Conservation (phyloP, 805 yeast genomes). For the Debaryomyces castellii region DNA sequence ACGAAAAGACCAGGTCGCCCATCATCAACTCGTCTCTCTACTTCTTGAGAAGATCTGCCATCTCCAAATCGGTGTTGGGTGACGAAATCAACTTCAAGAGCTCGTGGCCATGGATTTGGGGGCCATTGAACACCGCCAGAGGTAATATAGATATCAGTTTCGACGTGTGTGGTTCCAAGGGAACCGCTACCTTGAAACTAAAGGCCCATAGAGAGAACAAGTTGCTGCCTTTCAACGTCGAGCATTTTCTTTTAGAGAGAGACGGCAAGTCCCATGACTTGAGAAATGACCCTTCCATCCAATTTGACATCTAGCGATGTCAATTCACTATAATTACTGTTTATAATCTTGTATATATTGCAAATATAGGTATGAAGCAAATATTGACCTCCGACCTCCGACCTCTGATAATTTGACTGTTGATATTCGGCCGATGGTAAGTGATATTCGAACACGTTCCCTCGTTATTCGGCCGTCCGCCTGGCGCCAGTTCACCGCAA, state of each 20-base stretch:
- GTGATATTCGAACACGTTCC: too few species aligned
- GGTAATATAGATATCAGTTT: conserved; percentile 78
- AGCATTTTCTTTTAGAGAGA: conserved; percentile 29
- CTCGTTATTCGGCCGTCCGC: too few species aligned
- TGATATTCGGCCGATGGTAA: too few species aligned
- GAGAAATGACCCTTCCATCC: conserved; percentile 25
- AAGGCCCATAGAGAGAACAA: conserved; percentile 69
- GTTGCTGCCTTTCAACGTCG: conserved; percentile 43
- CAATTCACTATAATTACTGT: neutral
- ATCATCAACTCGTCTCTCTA: conserved; percentile 83
- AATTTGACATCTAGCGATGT: conserved; percentile 22
- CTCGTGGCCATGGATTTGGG: conserved; percentile 86
- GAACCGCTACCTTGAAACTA: conserved; percentile 55
- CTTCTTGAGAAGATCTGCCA: conserved; percentile 72
- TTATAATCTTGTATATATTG: neutral
- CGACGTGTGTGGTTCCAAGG: conserved; percentile 65
- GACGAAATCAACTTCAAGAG: conserved; percentile 71
- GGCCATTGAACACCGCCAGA: conserved; percentile 77
- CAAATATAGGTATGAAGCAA: neutral
- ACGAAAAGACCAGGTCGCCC: conserved; percentile 90
- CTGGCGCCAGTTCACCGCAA: too few species aligned
- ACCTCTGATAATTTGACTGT: too few species aligned
- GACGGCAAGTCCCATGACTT: conserved; percentile 26
- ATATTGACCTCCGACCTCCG: neutral
- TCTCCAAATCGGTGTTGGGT: conserved; percentile 67